phyloP scores from a whole-genome alignment of 345 rosid species.

The Hibiscus trionum region DNA sequence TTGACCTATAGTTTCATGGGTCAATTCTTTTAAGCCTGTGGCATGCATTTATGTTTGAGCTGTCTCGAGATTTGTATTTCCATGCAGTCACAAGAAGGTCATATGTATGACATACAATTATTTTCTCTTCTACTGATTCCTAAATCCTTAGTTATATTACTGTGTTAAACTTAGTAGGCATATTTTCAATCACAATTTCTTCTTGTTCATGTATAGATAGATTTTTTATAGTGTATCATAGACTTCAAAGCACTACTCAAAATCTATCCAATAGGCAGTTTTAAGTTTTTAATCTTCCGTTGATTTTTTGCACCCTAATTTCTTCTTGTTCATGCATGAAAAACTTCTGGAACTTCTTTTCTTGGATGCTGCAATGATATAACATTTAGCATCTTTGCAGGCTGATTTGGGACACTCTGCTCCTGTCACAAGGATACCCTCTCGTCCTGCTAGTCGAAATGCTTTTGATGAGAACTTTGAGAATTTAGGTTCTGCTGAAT shows the following conservation, averaged over 20 bases:
- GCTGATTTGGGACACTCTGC: constrained; percentile 50
- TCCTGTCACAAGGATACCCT: constrained; percentile 33
- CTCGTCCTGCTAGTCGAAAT: constrained; percentile 79
- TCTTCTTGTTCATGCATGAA: background rate
- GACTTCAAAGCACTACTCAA: background rate
- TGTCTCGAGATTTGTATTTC: background rate
- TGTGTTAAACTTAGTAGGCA: background rate
- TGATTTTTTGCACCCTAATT: background rate
- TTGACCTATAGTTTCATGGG: background rate
- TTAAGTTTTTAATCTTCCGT: background rate
- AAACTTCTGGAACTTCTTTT: background rate
- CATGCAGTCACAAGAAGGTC: background rate
- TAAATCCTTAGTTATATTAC: background rate
- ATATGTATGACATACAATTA: background rate
- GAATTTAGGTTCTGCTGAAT: constrained; percentile 29
- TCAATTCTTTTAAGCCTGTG: background rate
- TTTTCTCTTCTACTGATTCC: background rate
- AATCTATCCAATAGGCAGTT: background rate
- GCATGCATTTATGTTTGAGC: background rate
- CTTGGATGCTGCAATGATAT: background rate
- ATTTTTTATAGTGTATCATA: background rate
- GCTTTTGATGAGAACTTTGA: constrained; percentile 61
- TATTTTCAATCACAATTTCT: background rate
- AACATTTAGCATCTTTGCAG: constrained; percentile 26
- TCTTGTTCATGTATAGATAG: background rate